A percentile compares a stretch with the other conserved stretches of the same genome.
Evolutionary conservation across 345 rosid genomes (phyloP).

Genomic region (Camelina laxa): DNA sequence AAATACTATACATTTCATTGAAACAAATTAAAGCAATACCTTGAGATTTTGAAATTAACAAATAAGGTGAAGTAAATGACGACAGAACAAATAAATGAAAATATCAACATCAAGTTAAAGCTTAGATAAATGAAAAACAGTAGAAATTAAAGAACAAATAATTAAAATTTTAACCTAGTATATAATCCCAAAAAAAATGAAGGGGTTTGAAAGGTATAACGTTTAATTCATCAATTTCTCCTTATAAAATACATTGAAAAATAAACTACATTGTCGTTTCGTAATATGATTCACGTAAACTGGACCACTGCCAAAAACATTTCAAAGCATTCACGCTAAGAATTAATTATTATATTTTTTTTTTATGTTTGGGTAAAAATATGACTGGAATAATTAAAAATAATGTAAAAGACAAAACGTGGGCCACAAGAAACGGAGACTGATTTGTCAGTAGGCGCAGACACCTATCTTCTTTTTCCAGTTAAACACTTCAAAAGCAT

Average conservation of each 20-base stretch:
- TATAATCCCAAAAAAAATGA: too few relatives aligned
- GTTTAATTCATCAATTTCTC: not conserved
- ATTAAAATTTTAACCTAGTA: too few relatives aligned
- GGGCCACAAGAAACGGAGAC: constrained; percentile 43
- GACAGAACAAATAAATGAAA: too few relatives aligned
- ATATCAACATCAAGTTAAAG: too few relatives aligned
- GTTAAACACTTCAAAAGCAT: constrained; percentile 39
- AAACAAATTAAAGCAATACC: not conserved
- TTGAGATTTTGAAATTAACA: too few relatives aligned
- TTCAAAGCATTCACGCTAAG: constrained; percentile 26
- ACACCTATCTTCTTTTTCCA: constrained; percentile 37
- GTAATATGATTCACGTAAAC: constrained; percentile 1
- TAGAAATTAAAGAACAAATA: too few relatives aligned
- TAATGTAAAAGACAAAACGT: constrained; percentile 28
- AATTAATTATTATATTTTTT: not conserved
- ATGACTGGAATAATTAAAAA: constrained; percentile 8
- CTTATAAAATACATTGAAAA: not conserved
- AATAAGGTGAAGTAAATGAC: too few relatives aligned
- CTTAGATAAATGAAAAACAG: too few relatives aligned
- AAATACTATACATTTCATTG: not conserved
- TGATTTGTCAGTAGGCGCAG: constrained; percentile 36
- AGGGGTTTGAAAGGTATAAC: too few relatives aligned
- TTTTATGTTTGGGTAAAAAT: not conserved
- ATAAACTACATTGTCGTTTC: not conserved
- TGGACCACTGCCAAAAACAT: constrained; percentile 28